Evolutionary conservation across 2,329 filamentous ascomycete genomes (phyloP).

Genomic region (Emergomyces pasteurianus): DNA sequence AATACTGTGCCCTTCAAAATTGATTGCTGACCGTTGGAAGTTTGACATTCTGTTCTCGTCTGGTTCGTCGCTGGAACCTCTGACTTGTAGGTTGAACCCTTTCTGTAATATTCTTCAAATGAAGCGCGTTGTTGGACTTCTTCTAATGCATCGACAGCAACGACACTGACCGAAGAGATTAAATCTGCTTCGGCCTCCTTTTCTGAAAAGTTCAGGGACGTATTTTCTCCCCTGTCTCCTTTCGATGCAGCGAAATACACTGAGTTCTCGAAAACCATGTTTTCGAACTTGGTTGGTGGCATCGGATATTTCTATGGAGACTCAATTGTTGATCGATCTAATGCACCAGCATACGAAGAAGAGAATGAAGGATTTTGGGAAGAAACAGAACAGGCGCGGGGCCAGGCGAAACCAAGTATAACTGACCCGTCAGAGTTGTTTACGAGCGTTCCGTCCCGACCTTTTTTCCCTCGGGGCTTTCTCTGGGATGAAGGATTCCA

Average conservation of each 20-base stretch:
- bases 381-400: constrained; percentile 69
- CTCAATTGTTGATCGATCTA: constrained; percentile 77
- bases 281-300: constrained; percentile 87
- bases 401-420: constrained; percentile 52
- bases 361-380: constrained; percentile 94
- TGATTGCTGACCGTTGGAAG: constrained; percentile 27
- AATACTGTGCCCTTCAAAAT: neutral
- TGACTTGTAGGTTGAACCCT: constrained; percentile 36
- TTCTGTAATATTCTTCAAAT: neutral
- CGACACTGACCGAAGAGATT: constrained; percentile 60
- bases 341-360: constrained; percentile 87
- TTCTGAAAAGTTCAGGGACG: constrained; percentile 57
- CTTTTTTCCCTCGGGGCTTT: constrained; percentile 94
- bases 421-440: constrained; percentile 84
- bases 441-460: constrained; percentile 79
- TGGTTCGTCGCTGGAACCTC: constrained; percentile 45
- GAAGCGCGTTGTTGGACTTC: neutral
- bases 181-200: constrained; percentile 56
- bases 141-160: constrained; percentile 24
- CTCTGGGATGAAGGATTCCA: constrained; percentile 99
- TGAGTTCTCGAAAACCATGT: constrained; percentile 74
- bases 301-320: constrained; percentile 93
- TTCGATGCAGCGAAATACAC: constrained; percentile 63
- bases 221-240: constrained; percentile 63
- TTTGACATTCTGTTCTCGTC: constrained; percentile 90